phyloP scores from a whole-genome alignment of 2,329 filamentous ascomycete genomes.

The Calonectria pseudoreteaudii region DNA sequence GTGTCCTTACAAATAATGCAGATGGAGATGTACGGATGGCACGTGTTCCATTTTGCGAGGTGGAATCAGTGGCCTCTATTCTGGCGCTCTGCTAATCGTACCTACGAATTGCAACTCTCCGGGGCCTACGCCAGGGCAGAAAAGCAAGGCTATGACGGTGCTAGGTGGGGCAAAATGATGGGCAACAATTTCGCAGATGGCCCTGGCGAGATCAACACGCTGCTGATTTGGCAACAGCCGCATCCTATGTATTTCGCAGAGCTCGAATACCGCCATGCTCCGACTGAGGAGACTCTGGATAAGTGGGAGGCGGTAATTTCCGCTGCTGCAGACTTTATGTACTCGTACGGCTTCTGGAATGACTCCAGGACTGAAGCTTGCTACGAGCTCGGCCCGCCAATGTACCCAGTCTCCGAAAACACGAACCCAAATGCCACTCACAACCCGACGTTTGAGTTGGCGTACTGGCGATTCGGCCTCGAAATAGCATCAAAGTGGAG shows the following conservation, averaged over 20 bases:
- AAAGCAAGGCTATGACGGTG: neutral
- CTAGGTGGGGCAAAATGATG: neutral
- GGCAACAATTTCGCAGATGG: neutral
- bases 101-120: neutral
- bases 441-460: neutral
- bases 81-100: neutral
- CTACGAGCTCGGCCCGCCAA: neutral
- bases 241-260: constrained; percentile 2
- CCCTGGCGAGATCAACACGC: neutral
- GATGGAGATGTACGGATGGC: constrained; percentile 4
- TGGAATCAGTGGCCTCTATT: neutral
- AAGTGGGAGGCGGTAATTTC: neutral
- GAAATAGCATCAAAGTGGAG: neutral
- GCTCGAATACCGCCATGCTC: neutral
- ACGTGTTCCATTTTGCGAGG: neutral
- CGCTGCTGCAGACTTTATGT: neutral
- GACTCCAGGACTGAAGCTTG: neutral
- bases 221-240: neutral
- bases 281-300: neutral
- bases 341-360: neutral
- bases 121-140: neutral
- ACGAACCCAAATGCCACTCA: neutral
- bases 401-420: neutral
- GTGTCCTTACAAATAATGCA: neutral
- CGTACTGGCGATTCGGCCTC: neutral